phyloP scores from a whole-genome alignment of 1,284 basidiomycete species.

The Trichosporon sp. region DNA sequence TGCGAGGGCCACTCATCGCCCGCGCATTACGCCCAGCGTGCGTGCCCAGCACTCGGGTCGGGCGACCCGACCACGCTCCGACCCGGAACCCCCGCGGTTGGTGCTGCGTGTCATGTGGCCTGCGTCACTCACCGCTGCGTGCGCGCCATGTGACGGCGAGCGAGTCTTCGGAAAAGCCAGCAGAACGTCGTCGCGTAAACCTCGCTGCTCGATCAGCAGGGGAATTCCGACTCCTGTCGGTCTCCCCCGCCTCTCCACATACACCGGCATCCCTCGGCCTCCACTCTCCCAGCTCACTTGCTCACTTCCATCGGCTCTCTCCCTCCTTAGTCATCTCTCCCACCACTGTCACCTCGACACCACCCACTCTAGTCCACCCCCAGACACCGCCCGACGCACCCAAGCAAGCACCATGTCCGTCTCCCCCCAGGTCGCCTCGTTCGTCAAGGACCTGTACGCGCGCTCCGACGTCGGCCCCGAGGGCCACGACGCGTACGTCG shows the following conservation, averaged over 20 bases:
- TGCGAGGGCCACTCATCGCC: not conserved
- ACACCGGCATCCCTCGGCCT: not conserved
- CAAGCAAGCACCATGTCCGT: conserved; percentile 20
- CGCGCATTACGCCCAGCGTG: not conserved
- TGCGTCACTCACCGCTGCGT: not conserved
- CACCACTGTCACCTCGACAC: not conserved
- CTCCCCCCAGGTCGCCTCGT: conserved; percentile 20
- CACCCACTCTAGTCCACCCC: not conserved
- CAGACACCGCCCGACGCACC: too few relatives aligned
- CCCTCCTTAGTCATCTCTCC: not conserved
- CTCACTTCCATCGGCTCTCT: not conserved
- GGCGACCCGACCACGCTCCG: not conserved
- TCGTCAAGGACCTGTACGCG: conserved; percentile 27
- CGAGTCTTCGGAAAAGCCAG: not conserved
- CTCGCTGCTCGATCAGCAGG: not conserved
- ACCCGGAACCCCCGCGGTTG: not conserved
- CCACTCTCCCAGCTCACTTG: not conserved
- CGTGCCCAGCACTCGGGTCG: not conserved
- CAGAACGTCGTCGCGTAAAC: not conserved
- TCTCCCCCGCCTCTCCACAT: not conserved
- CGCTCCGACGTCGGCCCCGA: conserved; percentile 24
- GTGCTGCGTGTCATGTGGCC: not conserved
- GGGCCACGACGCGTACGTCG: conserved; percentile 27
- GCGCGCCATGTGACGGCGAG: too few relatives aligned
- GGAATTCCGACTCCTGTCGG: not conserved